phyloP scores from a whole-genome alignment of 805 yeast genomes.

The Nematodospora valgi region DNA sequence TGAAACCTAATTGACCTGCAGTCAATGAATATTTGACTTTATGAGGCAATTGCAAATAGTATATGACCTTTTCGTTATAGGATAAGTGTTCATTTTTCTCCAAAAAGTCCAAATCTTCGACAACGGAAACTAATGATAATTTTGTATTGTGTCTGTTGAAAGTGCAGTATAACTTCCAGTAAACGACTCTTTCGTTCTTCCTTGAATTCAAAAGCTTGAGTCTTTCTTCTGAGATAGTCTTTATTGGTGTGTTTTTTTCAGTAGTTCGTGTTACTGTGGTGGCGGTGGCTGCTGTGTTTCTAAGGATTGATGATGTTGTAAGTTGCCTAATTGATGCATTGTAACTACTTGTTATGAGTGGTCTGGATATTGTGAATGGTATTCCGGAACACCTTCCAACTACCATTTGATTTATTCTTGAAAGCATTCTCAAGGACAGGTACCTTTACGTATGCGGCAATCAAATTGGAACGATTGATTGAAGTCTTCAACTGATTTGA shows the following conservation, averaged over 20 bases:
- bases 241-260: slow-evolving; percentile 1
- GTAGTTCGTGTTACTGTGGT: background rate
- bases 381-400: no score
- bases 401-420: no score
- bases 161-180: slow-evolving; percentile 70
- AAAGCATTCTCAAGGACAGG: no score
- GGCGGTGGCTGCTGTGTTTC: background rate
- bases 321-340: no score
- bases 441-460: no score
- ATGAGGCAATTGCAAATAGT: slow-evolving; percentile 77
- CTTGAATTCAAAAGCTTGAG: background rate
- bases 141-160: slow-evolving; percentile 84
- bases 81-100: slow-evolving; percentile 53
- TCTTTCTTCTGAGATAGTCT: background rate
- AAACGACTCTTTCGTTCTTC: slow-evolving; percentile 38
- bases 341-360: no score
- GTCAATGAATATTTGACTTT: slow-evolving; percentile 63
- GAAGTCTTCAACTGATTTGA: no score
- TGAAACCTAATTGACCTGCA: slow-evolving; percentile 86
- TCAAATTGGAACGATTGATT: no score
- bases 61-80: slow-evolving; percentile 68
- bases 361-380: no score
- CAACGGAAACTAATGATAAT: slow-evolving; percentile 68
- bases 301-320: slow-evolving; percentile 1
- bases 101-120: slow-evolving; percentile 59